Evolutionary conservation across 2,329 filamentous ascomycete species (phyloP).

Genomic region (Talaromyces sp.): DNA sequence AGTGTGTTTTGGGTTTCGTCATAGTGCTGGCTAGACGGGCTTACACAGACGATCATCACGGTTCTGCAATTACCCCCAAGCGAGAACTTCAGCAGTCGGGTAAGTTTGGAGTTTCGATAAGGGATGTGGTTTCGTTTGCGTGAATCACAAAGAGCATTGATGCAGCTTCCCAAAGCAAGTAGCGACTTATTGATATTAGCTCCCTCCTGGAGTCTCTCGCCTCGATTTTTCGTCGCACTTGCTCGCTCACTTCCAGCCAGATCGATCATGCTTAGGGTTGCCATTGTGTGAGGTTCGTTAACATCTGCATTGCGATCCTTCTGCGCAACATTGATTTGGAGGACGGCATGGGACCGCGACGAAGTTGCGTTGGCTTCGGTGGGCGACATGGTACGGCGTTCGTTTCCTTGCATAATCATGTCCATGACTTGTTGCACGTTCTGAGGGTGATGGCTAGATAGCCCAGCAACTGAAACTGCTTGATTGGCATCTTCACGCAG

Average conservation of each 20-base stretch:
- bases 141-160: slow-evolving; percentile 93
- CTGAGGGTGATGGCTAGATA: slow-evolving; percentile 85
- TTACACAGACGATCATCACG: slow-evolving; percentile 99
- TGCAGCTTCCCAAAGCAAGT: slow-evolving; percentile 89
- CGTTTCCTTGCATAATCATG: slow-evolving; percentile 94
- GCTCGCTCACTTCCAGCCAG: slow-evolving; percentile 92
- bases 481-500: slow-evolving; percentile 92
- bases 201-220: slow-evolving; percentile 83
- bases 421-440: slow-evolving; percentile 98
- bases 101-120: slow-evolving; percentile 96
- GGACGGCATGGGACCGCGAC: slow-evolving; percentile 90
- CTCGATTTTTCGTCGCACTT: slow-evolving; percentile 92
- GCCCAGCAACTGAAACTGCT: slow-evolving; percentile 79
- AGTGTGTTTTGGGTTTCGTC: slow-evolving; percentile 98
- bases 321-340: slow-evolving; percentile 93
- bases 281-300: slow-evolving; percentile 95
- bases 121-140: slow-evolving; percentile 90
- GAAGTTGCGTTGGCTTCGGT: slow-evolving; percentile 97
- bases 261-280: slow-evolving; percentile 96
- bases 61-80: slow-evolving; percentile 97
- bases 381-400: slow-evolving; percentile 89
- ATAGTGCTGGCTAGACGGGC: slow-evolving; percentile 91
- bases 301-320: slow-evolving; percentile 90
- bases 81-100: slow-evolving; percentile 90
- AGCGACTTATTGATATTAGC: slow-evolving; percentile 99